phyloP scores from a whole-genome alignment of 768 basidiomycete species.

The Auricularia sp. region DNA sequence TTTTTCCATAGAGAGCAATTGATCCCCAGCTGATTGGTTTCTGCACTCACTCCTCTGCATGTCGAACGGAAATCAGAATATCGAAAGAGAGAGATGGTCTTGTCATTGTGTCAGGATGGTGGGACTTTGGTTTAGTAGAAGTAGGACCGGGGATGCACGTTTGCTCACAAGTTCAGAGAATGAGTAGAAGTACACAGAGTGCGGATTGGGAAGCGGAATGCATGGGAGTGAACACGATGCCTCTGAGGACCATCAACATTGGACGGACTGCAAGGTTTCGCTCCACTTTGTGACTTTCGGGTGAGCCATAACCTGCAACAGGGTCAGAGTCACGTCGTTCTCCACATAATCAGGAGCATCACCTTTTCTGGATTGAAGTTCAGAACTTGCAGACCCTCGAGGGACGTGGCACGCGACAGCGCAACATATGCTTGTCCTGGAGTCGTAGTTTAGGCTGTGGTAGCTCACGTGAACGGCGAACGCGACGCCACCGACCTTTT shows the following conservation, averaged over 20 bases:
- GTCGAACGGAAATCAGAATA: too few relatives aligned
- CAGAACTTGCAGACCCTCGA: conserved; percentile 25
- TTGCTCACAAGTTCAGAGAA: too few relatives aligned
- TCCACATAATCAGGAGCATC: neutral
- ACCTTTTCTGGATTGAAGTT: conserved; percentile 13
- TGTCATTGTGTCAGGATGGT: too few relatives aligned
- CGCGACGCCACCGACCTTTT: conserved; percentile 36
- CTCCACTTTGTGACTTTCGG: conserved; percentile 14
- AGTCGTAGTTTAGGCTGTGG: neutral
- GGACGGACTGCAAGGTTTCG: conserved; percentile 8
- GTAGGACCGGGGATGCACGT: too few relatives aligned
- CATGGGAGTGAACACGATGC: too few relatives aligned
- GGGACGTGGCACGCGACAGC: conserved; percentile 23
- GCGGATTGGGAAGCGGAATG: too few relatives aligned
- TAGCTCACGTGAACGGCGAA: neutral
- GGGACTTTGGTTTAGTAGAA: too few relatives aligned
- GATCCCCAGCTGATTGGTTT: neutral
- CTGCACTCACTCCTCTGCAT: too few relatives aligned
- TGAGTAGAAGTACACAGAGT: too few relatives aligned
- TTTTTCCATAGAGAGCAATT: neutral
- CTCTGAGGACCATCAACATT: neutral
- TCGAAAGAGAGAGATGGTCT: too few relatives aligned
- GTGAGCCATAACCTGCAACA: conserved; percentile 11
- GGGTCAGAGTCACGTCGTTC: neutral
- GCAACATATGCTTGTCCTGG: conserved; percentile 16